These are phyloP conservation scores for Novymonas esmeraldas DNA, from an alignment of 208 protist genomes.

Conservation along the genomic window DNA sequence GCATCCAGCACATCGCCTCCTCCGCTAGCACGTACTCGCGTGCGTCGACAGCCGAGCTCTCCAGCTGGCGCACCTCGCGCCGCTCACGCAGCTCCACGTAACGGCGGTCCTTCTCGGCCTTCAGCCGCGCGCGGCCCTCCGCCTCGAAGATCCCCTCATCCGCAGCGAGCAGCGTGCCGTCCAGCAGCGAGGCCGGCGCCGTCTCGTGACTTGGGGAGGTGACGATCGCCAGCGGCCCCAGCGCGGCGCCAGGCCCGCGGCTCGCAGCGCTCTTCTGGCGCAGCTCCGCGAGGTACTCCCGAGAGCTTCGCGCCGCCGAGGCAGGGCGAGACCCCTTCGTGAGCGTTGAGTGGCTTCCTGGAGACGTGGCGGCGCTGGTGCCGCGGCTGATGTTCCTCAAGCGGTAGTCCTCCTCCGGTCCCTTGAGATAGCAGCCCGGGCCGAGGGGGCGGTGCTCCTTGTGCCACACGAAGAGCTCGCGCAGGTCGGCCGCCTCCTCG, in stretches of 20 bases:
- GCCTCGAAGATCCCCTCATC: slow-evolving; percentile 28
- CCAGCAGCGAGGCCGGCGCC: background rate
- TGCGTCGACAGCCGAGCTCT: slow-evolving; percentile 23
- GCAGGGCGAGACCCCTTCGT: background rate
- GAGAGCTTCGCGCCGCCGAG: slow-evolving; percentile 7
- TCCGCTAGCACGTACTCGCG: slow-evolving; percentile 46
- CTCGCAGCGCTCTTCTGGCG: slow-evolving; percentile 2
- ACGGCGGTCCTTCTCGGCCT: slow-evolving; percentile 26
- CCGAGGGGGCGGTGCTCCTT: slow-evolving; percentile 60
- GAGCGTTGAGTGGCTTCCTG: background rate
- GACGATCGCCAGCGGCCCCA: slow-evolving; percentile 12
- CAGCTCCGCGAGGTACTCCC: slow-evolving; percentile 14
- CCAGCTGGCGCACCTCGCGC: slow-evolving; percentile 23
- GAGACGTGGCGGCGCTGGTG: background rate
- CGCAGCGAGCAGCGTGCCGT: slow-evolving; percentile 14
- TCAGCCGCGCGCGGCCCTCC: slow-evolving; percentile 46
- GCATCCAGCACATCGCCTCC: slow-evolving; percentile 44
- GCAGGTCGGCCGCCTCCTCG: slow-evolving; percentile 45
- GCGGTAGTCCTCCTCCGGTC: slow-evolving; percentile 34
- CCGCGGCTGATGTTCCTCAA: slow-evolving; percentile 12
- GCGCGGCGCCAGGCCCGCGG: background rate
- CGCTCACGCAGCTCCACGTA: slow-evolving; percentile 28
- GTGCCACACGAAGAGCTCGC: slow-evolving; percentile 43
- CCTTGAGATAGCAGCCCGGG: slow-evolving; percentile 35
- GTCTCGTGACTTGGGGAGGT: background rate